Conservation (phyloP, 108 stramenopile species). For the Aurantiochytrium sp. region DNA sequence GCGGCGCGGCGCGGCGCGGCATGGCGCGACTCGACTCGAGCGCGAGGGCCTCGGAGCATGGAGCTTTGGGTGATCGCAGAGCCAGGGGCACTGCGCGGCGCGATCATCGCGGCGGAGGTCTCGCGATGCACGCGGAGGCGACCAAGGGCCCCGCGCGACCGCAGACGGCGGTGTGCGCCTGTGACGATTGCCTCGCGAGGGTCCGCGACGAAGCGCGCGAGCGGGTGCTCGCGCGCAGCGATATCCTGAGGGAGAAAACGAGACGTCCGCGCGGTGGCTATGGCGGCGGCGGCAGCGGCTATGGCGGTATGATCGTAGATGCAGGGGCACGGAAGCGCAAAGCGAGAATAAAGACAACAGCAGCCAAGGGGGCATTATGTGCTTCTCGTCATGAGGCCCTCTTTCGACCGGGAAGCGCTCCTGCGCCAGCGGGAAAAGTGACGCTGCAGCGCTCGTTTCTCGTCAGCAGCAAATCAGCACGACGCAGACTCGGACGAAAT, state of each 20-base stretch:
- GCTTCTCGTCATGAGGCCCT: not conserved
- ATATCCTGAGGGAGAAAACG: no score
- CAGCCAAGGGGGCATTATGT: no score
- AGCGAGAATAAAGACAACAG: no score
- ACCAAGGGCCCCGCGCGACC: not conserved
- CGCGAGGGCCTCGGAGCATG: no score
- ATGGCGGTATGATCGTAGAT: no score
- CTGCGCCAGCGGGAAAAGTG: not conserved
- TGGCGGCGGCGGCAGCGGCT: no score
- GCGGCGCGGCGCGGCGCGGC: no score
- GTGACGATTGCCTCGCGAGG: not conserved
- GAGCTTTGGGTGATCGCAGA: no score
- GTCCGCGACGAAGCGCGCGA: not conserved
- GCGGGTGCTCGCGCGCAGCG: not conserved
- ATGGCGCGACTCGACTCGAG: no score
- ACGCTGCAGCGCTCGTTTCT: not conserved
- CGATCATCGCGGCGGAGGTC: no score
- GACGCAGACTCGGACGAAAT: not conserved
- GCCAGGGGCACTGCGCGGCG: no score
- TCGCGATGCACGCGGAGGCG: not conserved
- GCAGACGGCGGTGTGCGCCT: not conserved
- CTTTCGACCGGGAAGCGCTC: not conserved
- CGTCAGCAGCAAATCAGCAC: not conserved
- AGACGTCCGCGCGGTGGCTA: not conserved
- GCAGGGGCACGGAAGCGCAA: no score